Conservation (phyloP, 2,329 filamentous ascomycete species). For the Trichoderma afroharzianum region DNA sequence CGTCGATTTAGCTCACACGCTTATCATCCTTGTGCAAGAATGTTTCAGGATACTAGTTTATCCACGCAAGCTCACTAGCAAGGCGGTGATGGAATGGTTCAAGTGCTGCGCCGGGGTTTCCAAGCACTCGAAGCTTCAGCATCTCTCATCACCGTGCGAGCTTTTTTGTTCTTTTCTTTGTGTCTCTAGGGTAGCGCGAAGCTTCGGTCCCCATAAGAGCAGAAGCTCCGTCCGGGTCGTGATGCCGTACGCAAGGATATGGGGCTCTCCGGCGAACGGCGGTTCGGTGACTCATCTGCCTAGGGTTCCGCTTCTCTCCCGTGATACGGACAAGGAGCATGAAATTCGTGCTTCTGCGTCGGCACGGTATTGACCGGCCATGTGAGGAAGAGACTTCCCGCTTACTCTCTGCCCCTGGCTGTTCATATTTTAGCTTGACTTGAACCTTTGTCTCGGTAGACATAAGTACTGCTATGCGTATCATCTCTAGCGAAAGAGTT, state of each 20-base stretch:
- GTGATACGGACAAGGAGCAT: constrained; percentile 8
- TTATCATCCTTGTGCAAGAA: constrained; percentile 12
- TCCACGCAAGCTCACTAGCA: not conserved
- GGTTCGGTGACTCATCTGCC: constrained; percentile 16
- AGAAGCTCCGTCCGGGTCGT: not conserved
- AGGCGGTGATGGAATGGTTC: constrained; percentile 10
- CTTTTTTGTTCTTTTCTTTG: not conserved
- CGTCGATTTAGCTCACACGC: constrained; percentile 11
- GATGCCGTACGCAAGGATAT: constrained; percentile 12
- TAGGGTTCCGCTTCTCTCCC: constrained; percentile 6
- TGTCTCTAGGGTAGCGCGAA: not conserved
- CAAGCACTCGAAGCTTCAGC: not conserved
- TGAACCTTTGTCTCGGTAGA: not conserved
- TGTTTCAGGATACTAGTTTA: constrained; percentile 7
- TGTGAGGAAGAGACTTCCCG: not conserved
- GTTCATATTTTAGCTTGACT: not conserved
- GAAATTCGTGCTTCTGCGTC: constrained; percentile 11
- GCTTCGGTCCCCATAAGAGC: not conserved
- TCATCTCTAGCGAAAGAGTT: not conserved
- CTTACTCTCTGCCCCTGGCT: constrained; percentile 5
- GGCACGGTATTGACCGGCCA: not conserved
- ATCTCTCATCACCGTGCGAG: not conserved
- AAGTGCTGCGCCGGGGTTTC: no score
- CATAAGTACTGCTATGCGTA: not conserved
- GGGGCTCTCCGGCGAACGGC: constrained; percentile 10